Base-by-base conservation (phyloP, 2,329 filamentous ascomycete species). In the Pseudocercospora macadamiae region DNA sequence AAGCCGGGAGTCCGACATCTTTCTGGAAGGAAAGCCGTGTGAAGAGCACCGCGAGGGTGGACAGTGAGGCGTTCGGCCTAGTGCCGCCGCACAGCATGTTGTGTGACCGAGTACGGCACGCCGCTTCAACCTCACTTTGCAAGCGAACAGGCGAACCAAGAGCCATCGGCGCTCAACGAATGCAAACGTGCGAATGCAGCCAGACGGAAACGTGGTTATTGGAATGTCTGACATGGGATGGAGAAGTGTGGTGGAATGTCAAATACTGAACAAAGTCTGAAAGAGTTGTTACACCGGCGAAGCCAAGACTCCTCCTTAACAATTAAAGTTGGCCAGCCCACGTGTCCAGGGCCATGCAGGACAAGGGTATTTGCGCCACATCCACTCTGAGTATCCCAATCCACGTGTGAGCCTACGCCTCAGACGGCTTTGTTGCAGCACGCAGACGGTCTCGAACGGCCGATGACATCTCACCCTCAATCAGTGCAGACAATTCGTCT, bases 401-500 rank as follows among this genome's bases (percentile, higher is more conserved):
- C 51, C 56, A 59, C 57, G 56, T 59, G 44, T 21, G 39, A n/a
- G 39, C n/a, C 30, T 21, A 47, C 52, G 18, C 42, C 28, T 36
- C 52, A 32, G 26, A 26, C 54, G 45, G 7, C 18, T 39, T 16
- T 19, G 19, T 19, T 21, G 59, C 51, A 30, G 54, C 51, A 18
- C 47, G 30, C 23, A 63, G 54, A 21, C 57, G 60, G 45, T 60
- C 57, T 63, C 60, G 60, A 60, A 70, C 67, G 39, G 34, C 49
- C 48, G 56, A 36, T 26, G 68, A 68, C 51, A 58, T 63, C 52
- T 70, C 68, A 9, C 57, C 59, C 21, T 34, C 55, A 23, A 66
- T 47, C 23, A 64, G 53, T 30, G 57, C 60, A 21, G 51, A 48
- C 28, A 71, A 55, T 3, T 62, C 60, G 34, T 44, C 56, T n/a